Evolutionary conservation across 306 rosid genomes (phyloP), one percentile per base, ranked within the genome.

Genomic region (Carpinus viminea): DNA sequence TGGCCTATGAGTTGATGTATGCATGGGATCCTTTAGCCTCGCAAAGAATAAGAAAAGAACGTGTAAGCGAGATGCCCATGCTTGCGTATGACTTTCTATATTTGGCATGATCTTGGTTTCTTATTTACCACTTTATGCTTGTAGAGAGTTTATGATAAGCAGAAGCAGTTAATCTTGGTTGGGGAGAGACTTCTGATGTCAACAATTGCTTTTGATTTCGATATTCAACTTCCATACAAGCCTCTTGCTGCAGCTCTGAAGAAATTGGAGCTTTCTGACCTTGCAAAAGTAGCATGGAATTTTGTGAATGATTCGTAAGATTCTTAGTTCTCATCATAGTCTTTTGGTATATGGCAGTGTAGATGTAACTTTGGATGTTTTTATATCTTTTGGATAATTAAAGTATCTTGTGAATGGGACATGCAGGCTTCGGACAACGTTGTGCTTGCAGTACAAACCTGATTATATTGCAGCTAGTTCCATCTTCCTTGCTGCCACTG

Each of bases 391-490:
- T 28, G 62, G 34, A 47, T 75, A 54, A 68, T 57, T 38, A 7
- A 51, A 43, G 26, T 51, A 48, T 61, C 54, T 51, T 78, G 38
- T 73, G 72, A 38, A 79, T 71, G 74, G 51, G 24, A 75, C 38
- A 74, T 82, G 82, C 74, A 85, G 91, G 87, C 78, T 85, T 38
- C 65, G 72, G n/a, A 85, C 91, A 71, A 81, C 88, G 41, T 69
- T 88, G 78, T 86, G 88, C 86, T 79, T 88, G 86, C 86, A 81
- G 73, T 84, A 86, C 79, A 82, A 82, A 81, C 90, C 90, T 51
- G 90, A 79, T 62, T 82, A 82, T 52, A 79, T 84, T 53, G 92
- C 92, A 50, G 90, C 92, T 36, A 89, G 85, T 36, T 86, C 88
- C 7, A 43, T 88, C 13, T 85, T 78, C 75, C 92, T 88, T 74